These are phyloP conservation scores for Parietaria judaica DNA, from an alignment of 306 rosid genomes.

Conservation along the genomic window DNA sequence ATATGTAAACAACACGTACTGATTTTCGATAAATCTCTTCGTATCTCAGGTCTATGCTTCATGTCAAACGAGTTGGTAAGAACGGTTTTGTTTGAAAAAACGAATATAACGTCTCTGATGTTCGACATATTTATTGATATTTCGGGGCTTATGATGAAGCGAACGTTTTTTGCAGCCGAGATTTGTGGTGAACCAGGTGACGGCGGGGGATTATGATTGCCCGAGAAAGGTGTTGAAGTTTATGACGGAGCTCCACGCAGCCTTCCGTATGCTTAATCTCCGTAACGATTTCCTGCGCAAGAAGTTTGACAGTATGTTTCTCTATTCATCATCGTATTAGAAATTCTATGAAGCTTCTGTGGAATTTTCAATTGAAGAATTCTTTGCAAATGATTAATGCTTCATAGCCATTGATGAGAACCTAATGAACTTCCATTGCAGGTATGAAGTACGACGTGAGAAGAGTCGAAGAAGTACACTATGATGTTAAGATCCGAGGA, in stretches of 20 bases:
- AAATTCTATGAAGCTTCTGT: too few species aligned
- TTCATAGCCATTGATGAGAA: constrained; percentile 9
- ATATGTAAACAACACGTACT: constrained; percentile 4
- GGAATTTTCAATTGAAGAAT: background rate
- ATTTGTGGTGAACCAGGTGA: constrained; percentile 95
- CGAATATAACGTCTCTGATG: constrained; percentile 6
- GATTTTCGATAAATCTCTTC: constrained; percentile 23
- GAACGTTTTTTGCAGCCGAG: constrained; percentile 61
- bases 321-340: background rate
- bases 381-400: background rate
- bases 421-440: constrained; percentile 17
- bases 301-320: constrained; percentile 72
- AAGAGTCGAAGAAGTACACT: constrained; percentile 84
- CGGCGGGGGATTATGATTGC: constrained; percentile 88
- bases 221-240: constrained; percentile 85
- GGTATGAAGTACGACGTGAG: constrained; percentile 94
- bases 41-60: constrained; percentile 75
- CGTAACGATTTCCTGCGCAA: constrained; percentile 91
- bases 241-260: constrained; percentile 82
- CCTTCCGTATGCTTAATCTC: constrained; percentile 91
- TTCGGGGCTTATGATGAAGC: constrained; percentile 8
- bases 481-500: constrained; percentile 91
- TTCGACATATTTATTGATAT: background rate
- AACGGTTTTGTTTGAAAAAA: constrained; percentile 9
- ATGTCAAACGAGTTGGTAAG: constrained; percentile 96